Evolutionary conservation across 1,284 basidiomycete species (phyloP), one percentile per base, ranked within the genome.

Genomic region (Tilletia setariae): DNA sequence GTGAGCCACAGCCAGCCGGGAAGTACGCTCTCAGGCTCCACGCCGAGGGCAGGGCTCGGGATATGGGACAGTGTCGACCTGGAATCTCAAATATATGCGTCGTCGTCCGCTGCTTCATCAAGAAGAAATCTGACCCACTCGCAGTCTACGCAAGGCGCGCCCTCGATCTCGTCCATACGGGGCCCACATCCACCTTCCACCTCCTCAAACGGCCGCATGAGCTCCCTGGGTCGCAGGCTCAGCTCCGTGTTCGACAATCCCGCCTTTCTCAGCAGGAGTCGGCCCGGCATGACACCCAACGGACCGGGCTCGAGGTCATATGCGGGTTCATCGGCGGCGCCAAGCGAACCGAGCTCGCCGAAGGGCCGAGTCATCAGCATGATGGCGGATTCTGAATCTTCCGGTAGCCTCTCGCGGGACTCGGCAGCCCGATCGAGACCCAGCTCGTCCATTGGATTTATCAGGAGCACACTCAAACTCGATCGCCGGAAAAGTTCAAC

Each of bases 241-340:
- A 61, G 56, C 32, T 25, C 56, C 30, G 56, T 61, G 16, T 61
- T 61, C 28, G 56, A 61, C 28, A 25, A 56, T 28, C 51, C n/a
- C n/a, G n/a, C 51, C 21, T 23, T 23, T 19, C 25, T 23, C 21
- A 23, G 19, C 51, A 11, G 25, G 51, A 25, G 32, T 40, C 28
- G 56, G 56, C 13, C 56, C 7, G n/a, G 56, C 16, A 13, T 61
- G 56, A 53, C 21, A 13, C 56, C 56, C 7, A 15, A 23, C 46
- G 19, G 16, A 7, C 21, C 56, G n/a, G 19, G 30, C 21, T 32
- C 28, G 28, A 32, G 56, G 13, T 61, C 56, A 30, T 30, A 61
- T 15, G n/a, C 56, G 3, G 9, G 16, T 32, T 61, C 35, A 40
- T 40, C 56, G 56, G 56, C 56, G 13, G 56, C 56, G 25, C 56